Evolutionary conservation across 2,329 filamentous ascomycete species (phyloP).

Genomic region (Diaporthe sp.): DNA sequence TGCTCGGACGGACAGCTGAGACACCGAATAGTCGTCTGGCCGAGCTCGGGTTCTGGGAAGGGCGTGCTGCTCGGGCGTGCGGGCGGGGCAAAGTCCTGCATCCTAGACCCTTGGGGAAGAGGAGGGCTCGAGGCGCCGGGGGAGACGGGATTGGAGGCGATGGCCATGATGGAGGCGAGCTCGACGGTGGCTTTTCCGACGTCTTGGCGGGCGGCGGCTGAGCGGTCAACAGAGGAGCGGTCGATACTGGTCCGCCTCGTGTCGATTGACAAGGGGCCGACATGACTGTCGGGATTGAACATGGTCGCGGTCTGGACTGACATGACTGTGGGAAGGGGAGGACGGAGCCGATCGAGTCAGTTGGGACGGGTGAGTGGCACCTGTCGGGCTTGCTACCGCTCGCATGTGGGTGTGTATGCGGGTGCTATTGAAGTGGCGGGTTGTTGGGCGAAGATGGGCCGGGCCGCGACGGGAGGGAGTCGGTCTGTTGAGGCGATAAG

Average conservation of each 20-base stretch:
- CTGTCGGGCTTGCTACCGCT: constrained; percentile 23
- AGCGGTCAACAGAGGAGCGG: constrained; percentile 45
- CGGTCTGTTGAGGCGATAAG: background rate
- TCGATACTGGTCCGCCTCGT: constrained; percentile 44
- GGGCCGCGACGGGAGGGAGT: background rate
- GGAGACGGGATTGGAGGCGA: constrained; percentile 68
- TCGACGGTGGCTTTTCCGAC: constrained; percentile 58
- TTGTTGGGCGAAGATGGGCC: background rate
- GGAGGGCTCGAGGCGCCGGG: constrained; percentile 68
- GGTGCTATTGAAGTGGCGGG: constrained; percentile 3
- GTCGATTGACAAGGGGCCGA: constrained; percentile 48
- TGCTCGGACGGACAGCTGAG: constrained; percentile 55
- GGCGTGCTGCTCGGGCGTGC: constrained; percentile 72
- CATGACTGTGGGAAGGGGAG: constrained; percentile 43
- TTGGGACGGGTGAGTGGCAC: constrained; percentile 35
- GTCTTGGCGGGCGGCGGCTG: constrained; percentile 50
- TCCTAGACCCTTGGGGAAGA: constrained; percentile 59
- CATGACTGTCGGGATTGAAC: constrained; percentile 44
- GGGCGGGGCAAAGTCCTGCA: constrained; percentile 63
- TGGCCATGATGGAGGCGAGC: constrained; percentile 60
- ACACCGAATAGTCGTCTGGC: constrained; percentile 59
- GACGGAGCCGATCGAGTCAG: constrained; percentile 35
- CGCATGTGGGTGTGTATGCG: constrained; percentile 14
- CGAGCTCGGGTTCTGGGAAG: constrained; percentile 68
- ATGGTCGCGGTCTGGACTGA: constrained; percentile 42